Evolutionary conservation across 2,329 filamentous ascomycete species (phyloP), one percentile per base, ranked within the genome.

Genomic region (Monosporascus ibericus): DNA sequence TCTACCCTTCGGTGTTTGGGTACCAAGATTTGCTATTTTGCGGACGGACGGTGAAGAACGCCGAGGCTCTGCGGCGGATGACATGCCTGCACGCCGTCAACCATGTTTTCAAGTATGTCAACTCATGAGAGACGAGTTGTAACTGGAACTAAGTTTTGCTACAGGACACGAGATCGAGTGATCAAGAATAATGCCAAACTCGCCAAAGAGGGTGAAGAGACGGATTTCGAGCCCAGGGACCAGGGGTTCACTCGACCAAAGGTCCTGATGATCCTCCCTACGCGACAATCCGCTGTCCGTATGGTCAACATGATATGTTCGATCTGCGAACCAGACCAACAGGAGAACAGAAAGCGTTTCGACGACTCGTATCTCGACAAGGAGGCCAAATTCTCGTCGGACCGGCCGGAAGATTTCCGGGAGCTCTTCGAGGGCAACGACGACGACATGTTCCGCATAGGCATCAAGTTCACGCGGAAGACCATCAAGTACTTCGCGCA

Each of bases 231-330:
- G 59, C 76, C 91, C 18, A 84, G 91, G 57, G 94, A 99, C 60
- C 94, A 99, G 70, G 94, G 94, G 0, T 99, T 96, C 69, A 96
- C 92, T 0, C 79, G 94, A 5, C 94, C 94, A 7, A 97, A 97
- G 67, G 86, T 96, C 6, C 79, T 99, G 20, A 89, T 97, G 68
- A 77, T 99, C 18, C 75, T 96, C 1, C 92, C 94, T 3, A 97
- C 94, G 0, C 84, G 92, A 51, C 86, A 96, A 64, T 86, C 91
- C 0, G 95, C 90, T 59, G 87, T 88, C 27, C 84, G 85, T 48
- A 86, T 88, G 60, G 77, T 96, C 38, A 84, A 95, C 48, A 82
- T 81, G 40, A 90, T 99, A 44, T 85, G 86, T 42, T 78, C 82
- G 5, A 72, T 96, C 24, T 89, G 85, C 70, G 79, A 86, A 55